Base-by-base conservation (phyloP, 1,284 basidiomycete genomes). In the Cystobasidium pallidum region DNA sequence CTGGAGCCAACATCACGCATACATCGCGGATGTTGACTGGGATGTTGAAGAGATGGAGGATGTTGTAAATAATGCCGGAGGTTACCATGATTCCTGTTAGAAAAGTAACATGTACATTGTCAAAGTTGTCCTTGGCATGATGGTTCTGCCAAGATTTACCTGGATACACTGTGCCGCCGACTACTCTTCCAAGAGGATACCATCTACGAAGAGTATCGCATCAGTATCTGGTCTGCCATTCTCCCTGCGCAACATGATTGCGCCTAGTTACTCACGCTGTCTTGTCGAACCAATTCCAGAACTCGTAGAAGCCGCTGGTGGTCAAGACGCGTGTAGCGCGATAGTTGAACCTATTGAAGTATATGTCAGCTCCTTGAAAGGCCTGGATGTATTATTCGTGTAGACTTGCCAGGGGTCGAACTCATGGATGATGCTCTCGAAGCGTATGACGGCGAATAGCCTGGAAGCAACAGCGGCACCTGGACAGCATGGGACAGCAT, bases 271-370 rank as follows among this genome's bases (percentile, higher is more conserved):
- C 49, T 36, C 81, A 83, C 3, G 79, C 78, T 4, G 96, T 96
- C 39, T 94, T 93, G 82, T 99, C 96, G 81, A 99, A 99, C 96
- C 96, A 99, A 81, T 99, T 99, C 95, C 92, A 99, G 83, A 94
- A 99, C 88, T 64, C 54, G 84, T 95, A 94, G 84, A 97, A 96
- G n/a, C 94, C 94, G 78, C 95, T 85, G 28, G 90, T 86, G 26
- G 92, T 91, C 49, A 97, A 84, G 3, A 96, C 89, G 78, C 85
- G 88, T 1, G 93, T 95, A 57, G 94, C 94, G 57, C 94, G 92
- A 83, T 75, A 78, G 68, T 78, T 78, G 49, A 71, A 71, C 68
- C 68, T 71, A 39, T 39, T 13, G 36, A 39, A 39, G 36, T 39
- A 13, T 39, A 39, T 39, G 36, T 39, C 36, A 39, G n/a, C n/a